Evolutionary conservation across 768 basidiomycete genomes (phyloP).

Genomic region (Mycena vulgaris): DNA sequence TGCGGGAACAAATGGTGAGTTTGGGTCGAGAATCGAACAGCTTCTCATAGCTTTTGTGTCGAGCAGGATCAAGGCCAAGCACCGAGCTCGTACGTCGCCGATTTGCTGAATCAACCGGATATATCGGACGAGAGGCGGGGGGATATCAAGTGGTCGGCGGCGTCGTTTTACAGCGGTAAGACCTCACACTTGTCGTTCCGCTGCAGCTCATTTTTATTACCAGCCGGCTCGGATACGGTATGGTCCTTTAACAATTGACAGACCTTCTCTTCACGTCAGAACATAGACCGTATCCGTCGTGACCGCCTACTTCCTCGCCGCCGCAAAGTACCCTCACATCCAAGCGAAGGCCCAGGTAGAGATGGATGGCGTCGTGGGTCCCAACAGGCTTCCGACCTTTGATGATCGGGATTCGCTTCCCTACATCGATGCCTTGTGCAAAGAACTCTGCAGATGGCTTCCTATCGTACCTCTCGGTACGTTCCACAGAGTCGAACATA

Average conservation of each 20-base stretch:
- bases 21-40: no score
- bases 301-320: slow-evolving; percentile 58
- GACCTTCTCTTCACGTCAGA: background rate
- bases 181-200: background rate
- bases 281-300: slow-evolving; percentile 57
- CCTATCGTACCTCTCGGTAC: slow-evolving; percentile 23
- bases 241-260: background rate
- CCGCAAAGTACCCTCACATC: slow-evolving; percentile 56
- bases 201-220: background rate
- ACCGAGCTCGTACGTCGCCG: slow-evolving; percentile 48
- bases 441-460: slow-evolving; percentile 55
- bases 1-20: slow-evolving; percentile 61
- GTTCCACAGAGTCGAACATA: background rate
- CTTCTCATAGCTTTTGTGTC: background rate
- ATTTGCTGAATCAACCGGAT: slow-evolving; percentile 47
- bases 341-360: slow-evolving; percentile 59
- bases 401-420: slow-evolving; percentile 57
- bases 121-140: slow-evolving; percentile 49
- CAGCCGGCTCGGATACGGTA: slow-evolving; percentile 60
- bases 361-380: slow-evolving; percentile 57
- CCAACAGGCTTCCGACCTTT: slow-evolving; percentile 55
- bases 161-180: slow-evolving; percentile 60
- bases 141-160: slow-evolving; percentile 61
- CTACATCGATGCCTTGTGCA: slow-evolving; percentile 56
- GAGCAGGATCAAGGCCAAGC: slow-evolving; percentile 48